phyloP scores from a whole-genome alignment of 2,329 filamentous ascomycete genomes.

The Alternaria gansuensis region DNA sequence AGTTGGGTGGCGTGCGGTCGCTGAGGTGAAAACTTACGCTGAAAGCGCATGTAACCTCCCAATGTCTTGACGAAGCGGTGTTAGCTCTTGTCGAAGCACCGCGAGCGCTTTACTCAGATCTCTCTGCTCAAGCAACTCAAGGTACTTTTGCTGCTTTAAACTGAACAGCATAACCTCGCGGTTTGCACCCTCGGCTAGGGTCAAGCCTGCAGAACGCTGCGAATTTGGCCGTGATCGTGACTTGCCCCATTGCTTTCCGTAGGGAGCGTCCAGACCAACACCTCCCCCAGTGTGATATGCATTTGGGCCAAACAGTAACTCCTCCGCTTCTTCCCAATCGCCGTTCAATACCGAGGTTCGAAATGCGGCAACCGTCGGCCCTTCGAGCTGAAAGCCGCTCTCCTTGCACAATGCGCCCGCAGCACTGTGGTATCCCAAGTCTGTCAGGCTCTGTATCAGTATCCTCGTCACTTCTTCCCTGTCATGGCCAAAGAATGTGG shows the following conservation, averaged over 20 bases:
- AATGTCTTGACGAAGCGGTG: conserved; percentile 82
- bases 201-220: conserved; percentile 65
- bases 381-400: conserved; percentile 89
- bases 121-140: conserved; percentile 83
- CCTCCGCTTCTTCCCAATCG: conserved; percentile 85
- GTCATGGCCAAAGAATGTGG: conserved; percentile 81
- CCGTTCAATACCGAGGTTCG: conserved; percentile 80
- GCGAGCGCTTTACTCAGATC: conserved; percentile 77
- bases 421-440: conserved; percentile 84
- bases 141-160: conserved; percentile 91
- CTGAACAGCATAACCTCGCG: conserved; percentile 83
- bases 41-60: conserved; percentile 82
- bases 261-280: conserved; percentile 48
- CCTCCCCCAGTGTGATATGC: conserved; percentile 58
- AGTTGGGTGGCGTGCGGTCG: conserved; percentile 23
- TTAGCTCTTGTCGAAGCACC: conserved; percentile 88
- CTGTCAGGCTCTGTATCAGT: conserved; percentile 86
- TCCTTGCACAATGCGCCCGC: conserved; percentile 78
- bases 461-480: conserved; percentile 93
- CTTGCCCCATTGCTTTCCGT: conserved; percentile 47
- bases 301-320: conserved; percentile 70
- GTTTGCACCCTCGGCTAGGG: conserved; percentile 78
- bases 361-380: conserved; percentile 84
- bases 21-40: conserved; percentile 58
- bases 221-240: conserved; percentile 37